Conservation (phyloP, 1,139 yeast genomes). For the Wickerhamomyces sp. region DNA sequence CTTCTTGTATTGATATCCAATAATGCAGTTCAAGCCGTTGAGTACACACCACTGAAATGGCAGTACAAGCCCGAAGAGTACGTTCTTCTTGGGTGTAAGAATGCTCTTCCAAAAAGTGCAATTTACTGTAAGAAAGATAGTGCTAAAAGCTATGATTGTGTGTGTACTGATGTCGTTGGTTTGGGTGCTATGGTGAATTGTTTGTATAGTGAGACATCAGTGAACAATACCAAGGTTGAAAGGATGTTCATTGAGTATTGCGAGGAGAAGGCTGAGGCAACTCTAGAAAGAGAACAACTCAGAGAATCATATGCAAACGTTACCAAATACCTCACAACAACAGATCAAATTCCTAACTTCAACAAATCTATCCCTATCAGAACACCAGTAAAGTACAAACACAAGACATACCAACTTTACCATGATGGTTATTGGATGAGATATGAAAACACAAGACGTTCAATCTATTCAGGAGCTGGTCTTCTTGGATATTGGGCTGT, state of each 20-base stretch:
- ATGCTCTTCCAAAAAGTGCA: conserved; percentile 13
- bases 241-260: conserved; percentile 12
- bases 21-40: too few species aligned
- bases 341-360: conserved; percentile 23
- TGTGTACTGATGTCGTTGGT: conserved; percentile 14
- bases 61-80: conserved; percentile 7
- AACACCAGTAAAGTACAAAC: conserved; percentile 23
- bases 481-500: conserved; percentile 42
- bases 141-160: conserved; percentile 3
- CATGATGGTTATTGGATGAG: conserved; percentile 28
- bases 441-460: conserved; percentile 32
- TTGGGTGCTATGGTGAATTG: conserved; percentile 18
- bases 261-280: background rate
- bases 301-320: conserved; percentile 35
- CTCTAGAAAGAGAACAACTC: conserved; percentile 28
- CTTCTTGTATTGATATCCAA: too few species aligned
- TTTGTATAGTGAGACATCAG: conserved; percentile 10
- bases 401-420: conserved; percentile 28
- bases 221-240: conserved; percentile 5
- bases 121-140: conserved; percentile 12
- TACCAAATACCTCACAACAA: conserved; percentile 26
- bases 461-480: conserved; percentile 42
- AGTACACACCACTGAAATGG: too few species aligned
- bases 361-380: conserved; percentile 21
- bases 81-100: conserved; percentile 16